Conservation (phyloP, 2,329 filamentous ascomycete genomes). For the Neocucurbitaria cava region DNA sequence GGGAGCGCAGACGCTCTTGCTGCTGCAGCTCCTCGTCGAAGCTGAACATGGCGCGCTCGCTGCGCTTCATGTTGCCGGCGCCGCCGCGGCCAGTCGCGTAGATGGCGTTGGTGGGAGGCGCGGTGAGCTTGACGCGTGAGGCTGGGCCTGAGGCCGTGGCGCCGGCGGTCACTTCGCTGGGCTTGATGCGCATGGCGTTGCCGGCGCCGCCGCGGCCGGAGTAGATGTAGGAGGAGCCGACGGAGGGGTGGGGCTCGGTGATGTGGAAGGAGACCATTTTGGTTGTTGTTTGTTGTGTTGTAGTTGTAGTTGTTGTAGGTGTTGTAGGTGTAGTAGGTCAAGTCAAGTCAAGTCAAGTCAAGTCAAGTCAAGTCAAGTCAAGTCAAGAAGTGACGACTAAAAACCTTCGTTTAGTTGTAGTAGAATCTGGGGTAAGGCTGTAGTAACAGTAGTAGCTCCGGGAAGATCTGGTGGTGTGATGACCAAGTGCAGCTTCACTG, state of each 20-base stretch:
- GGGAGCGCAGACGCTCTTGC: slow-evolving; percentile 61
- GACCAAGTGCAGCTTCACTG: slow-evolving; percentile 11
- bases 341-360: too few species aligned
- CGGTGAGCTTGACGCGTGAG: slow-evolving; percentile 57
- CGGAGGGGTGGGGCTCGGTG: slow-evolving; percentile 67
- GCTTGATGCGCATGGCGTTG: slow-evolving; percentile 63
- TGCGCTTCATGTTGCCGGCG: slow-evolving; percentile 66
- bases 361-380: too few species aligned
- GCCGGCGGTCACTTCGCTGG: slow-evolving; percentile 61
- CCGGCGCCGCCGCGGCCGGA: slow-evolving; percentile 66
- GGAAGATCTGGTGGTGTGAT: slow-evolving; percentile 25
- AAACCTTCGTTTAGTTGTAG: background rate
- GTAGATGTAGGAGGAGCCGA: slow-evolving; percentile 59
- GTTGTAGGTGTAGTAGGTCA: background rate
- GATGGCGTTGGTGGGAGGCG: slow-evolving; percentile 55
- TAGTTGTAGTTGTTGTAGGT: slow-evolving; percentile 15
- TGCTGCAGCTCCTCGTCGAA: slow-evolving; percentile 72
- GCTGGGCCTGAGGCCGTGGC: slow-evolving; percentile 55
- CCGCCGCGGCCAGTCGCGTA: slow-evolving; percentile 73
- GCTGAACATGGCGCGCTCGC: slow-evolving; percentile 67
- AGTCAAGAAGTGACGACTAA: slow-evolving; percentile 20
- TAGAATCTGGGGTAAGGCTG: slow-evolving; percentile 19
- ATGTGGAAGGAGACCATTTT: slow-evolving; percentile 59
- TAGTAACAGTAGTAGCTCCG: slow-evolving; percentile 12
- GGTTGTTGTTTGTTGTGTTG: slow-evolving; percentile 24